A percentile compares a stretch with the other conserved stretches of the same genome.
These are phyloP conservation scores for Diaporthe ampelina DNA, from an alignment of 2,329 filamentous ascomycete species.

Conservation along the genomic window DNA sequence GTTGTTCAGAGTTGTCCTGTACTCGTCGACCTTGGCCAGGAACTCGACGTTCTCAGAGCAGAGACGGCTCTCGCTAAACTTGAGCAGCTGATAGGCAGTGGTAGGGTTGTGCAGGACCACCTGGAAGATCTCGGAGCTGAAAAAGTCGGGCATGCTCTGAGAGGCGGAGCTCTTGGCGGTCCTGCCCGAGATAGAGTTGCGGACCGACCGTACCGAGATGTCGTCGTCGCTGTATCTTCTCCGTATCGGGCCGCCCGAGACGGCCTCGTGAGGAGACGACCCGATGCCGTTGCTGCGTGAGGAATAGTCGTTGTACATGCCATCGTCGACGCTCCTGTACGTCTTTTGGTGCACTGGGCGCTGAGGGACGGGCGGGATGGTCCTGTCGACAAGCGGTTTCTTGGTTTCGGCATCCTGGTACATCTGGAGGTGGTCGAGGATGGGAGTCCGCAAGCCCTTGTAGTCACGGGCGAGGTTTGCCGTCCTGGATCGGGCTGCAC, in stretches of 20 bases:
- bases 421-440: conserved; percentile 33
- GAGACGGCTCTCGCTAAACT: conserved; percentile 55
- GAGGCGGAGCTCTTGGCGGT: conserved; percentile 36
- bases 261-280: neutral
- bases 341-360: conserved; percentile 10
- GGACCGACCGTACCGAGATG: conserved; percentile 19
- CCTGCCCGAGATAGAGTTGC: conserved; percentile 27
- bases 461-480: conserved; percentile 10
- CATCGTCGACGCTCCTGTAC: conserved; percentile 28
- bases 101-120: conserved; percentile 58
- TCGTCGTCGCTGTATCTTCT: conserved; percentile 36
- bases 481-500: conserved; percentile 16
- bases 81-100: conserved; percentile 57
- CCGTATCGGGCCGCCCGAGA: conserved; percentile 24
- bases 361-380: neutral
- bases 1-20: conserved; percentile 57
- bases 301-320: conserved; percentile 32
- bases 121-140: conserved; percentile 57
- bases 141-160: conserved; percentile 55
- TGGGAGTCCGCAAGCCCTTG: conserved; percentile 33
- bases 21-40: conserved; percentile 62
- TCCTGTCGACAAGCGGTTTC: conserved; percentile 1
- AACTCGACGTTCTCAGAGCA: conserved; percentile 62
- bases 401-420: conserved; percentile 35
- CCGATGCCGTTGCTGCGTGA: conserved; percentile 13